A percentile compares a stretch with the other conserved stretches of the same genome.
Evolutionary conservation across 352 stramenopile species (phyloP).

Genomic region (Pythium rhizo-oryzae): DNA sequence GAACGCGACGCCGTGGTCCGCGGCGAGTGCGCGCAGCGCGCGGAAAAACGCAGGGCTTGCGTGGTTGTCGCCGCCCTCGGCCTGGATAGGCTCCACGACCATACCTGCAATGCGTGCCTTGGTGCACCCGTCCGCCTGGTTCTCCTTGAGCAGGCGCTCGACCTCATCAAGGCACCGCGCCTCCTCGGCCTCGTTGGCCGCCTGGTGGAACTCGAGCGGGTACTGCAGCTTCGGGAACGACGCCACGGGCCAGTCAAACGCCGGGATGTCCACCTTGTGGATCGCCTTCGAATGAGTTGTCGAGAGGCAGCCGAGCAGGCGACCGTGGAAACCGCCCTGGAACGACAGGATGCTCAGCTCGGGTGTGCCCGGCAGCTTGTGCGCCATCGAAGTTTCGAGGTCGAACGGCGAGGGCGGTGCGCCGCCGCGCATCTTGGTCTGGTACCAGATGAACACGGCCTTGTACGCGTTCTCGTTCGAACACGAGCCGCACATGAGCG

Average conservation of each 20-base stretch:
- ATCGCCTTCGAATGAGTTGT: conserved; percentile 87
- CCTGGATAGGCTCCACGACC: conserved; percentile 83
- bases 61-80: conserved; percentile 81
- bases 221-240: conserved; percentile 74
- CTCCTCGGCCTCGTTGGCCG: conserved; percentile 71
- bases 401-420: conserved; percentile 62
- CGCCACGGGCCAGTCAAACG: conserved; percentile 83
- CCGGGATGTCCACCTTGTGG: conserved; percentile 86
- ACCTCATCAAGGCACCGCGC: conserved; percentile 67
- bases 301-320: conserved; percentile 76
- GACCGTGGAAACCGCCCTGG: conserved; percentile 79
- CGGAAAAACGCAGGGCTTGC: conserved; percentile 76
- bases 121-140: conserved; percentile 32
- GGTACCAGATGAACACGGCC: conserved; percentile 88
- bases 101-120: conserved; percentile 65
- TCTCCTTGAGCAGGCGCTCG: conserved; percentile 51
- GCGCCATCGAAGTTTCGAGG: conserved; percentile 69
- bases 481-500: conserved; percentile 88
- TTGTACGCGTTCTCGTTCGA: conserved; percentile 90
- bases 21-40: conserved; percentile 52
- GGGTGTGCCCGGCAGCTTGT: conserved; percentile 68
- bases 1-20: conserved; percentile 68
- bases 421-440: conserved; percentile 69
- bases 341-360: conserved; percentile 86
- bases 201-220: conserved; percentile 60